phyloP scores from a whole-genome alignment of 352 stramenopile species.

The Plasmopara muralis region DNA sequence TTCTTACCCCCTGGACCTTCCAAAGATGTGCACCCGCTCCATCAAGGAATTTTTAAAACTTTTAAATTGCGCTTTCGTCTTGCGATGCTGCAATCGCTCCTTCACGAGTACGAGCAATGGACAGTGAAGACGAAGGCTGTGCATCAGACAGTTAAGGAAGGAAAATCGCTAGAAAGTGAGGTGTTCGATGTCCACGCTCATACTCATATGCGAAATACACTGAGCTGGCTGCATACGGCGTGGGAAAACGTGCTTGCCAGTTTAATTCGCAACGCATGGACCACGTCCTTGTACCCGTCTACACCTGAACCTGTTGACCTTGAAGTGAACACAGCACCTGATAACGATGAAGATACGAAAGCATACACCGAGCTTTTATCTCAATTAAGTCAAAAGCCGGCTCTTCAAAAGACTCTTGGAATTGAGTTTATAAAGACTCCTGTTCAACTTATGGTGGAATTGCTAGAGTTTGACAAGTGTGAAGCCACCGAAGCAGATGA shows the following conservation, averaged over 20 bases:
- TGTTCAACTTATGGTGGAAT: conserved; percentile 29
- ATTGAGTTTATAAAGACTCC: conserved; percentile 22
- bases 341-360: conserved; percentile 16
- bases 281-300: conserved; percentile 29
- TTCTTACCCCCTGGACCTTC: conserved; percentile 46
- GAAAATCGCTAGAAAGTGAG: conserved; percentile 8
- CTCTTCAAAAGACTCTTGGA: conserved; percentile 29
- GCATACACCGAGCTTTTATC: conserved; percentile 24
- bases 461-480: conserved; percentile 37
- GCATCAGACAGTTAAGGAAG: conserved; percentile 1
- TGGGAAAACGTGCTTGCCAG: conserved; percentile 28
- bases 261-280: conserved; percentile 41
- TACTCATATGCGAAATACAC: conserved; percentile 38
- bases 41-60: conserved; percentile 43
- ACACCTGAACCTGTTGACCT: conserved; percentile 22
- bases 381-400: conserved; percentile 16
- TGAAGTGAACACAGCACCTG: conserved; percentile 13
- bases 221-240: conserved; percentile 39
- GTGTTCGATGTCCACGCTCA: conserved; percentile 39
- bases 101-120: conserved; percentile 28
- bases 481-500: conserved; percentile 25
- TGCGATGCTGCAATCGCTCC: conserved; percentile 46
- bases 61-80: conserved; percentile 61
- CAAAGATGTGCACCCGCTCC: conserved; percentile 40
- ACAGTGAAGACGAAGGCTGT: conserved; percentile 3